These are phyloP conservation scores for Tetrastigma voinierianum DNA, from an alignment of 164 flowering plant genomes.

Conservation along the genomic window DNA sequence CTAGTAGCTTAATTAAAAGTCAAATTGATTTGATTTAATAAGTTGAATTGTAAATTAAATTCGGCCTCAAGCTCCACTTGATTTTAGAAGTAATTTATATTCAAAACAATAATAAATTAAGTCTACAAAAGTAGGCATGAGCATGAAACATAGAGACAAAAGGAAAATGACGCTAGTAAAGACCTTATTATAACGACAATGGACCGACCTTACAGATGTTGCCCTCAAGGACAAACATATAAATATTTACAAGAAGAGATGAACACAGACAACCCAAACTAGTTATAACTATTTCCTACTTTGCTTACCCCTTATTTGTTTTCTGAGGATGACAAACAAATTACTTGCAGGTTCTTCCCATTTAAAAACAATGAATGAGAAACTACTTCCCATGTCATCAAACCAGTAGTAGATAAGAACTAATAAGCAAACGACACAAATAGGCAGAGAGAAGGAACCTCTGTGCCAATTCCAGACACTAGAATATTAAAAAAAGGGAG, in stretches of 20 bases:
- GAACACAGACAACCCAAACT: constrained; percentile 6
- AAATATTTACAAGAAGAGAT: constrained; percentile 27
- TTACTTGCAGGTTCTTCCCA: constrained; percentile 4
- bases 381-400: background rate
- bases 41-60: too few species aligned
- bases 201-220: constrained; percentile 15
- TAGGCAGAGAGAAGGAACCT: constrained; percentile 1
- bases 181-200: constrained; percentile 20
- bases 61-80: too few species aligned
- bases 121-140: too few species aligned
- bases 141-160: background rate
- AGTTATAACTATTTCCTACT: constrained; percentile 10
- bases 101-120: too few species aligned
- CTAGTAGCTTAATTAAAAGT: too few species aligned
- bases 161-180: constrained; percentile 4
- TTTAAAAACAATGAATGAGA: constrained; percentile 13
- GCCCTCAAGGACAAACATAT: constrained; percentile 10
- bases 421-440: constrained; percentile 6
- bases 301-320: constrained; percentile 8
- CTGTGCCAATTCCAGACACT: background rate
- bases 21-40: too few species aligned
- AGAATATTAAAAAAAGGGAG: constrained; percentile 1
- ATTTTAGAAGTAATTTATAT: too few species aligned
- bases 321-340: background rate
- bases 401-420: constrained; percentile 9